Conservation (phyloP, 805 yeast species). For the Ogataea pini region DNA sequence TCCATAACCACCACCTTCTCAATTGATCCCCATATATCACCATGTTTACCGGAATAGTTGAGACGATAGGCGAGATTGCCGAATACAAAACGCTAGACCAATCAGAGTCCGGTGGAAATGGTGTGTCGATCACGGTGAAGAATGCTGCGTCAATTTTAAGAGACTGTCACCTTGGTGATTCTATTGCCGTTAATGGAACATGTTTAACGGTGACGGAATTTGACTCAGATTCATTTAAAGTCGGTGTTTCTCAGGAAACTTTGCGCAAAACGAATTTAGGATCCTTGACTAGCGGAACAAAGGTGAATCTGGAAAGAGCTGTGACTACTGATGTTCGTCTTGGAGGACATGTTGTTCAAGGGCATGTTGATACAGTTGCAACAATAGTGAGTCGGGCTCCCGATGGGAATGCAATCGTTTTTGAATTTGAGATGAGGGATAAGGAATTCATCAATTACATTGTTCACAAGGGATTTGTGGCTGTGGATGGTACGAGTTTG, state of each 20-base stretch:
- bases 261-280: constrained; percentile 79
- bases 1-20: too few species aligned
- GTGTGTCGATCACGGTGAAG: constrained; percentile 67
- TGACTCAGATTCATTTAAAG: constrained; percentile 61
- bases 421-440: constrained; percentile 73
- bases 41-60: constrained; percentile 97
- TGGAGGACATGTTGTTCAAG: constrained; percentile 98
- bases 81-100: constrained; percentile 49
- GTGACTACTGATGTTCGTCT: constrained; percentile 75
- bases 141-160: constrained; percentile 62
- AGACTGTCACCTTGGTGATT: constrained; percentile 92
- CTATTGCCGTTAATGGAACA: constrained; percentile 85
- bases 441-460: constrained; percentile 63
- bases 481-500: constrained; percentile 90
- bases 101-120: constrained; percentile 63
- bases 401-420: constrained; percentile 77
- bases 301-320: constrained; percentile 91
- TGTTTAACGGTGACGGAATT: constrained; percentile 93
- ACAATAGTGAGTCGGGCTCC: constrained; percentile 49
- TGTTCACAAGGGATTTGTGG: constrained; percentile 93
- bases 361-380: constrained; percentile 93
- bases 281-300: constrained; percentile 51
- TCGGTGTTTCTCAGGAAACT: constrained; percentile 93
- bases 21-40: too few species aligned
- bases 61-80: constrained; percentile 65